Evolutionary conservation across 352 stramenopile genomes (phyloP).

Genomic region (Blastocystis sp.): DNA sequence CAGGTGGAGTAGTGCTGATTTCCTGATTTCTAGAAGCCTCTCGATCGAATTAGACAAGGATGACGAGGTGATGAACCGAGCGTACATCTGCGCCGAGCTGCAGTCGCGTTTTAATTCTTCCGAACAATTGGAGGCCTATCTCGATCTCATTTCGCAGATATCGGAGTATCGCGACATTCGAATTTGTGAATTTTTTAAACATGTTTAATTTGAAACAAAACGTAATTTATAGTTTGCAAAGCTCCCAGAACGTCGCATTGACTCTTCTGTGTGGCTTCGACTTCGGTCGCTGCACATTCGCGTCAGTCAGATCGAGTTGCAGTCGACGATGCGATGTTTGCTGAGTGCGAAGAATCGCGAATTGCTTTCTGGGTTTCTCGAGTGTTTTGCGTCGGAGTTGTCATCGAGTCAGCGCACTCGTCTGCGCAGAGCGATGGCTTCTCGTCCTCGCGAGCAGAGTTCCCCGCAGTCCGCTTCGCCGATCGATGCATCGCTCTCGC

Average conservation of each 20-base stretch:
- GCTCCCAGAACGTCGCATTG: background rate
- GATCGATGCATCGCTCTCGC: background rate
- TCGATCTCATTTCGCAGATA: background rate
- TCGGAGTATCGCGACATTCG: background rate
- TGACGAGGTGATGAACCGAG: background rate
- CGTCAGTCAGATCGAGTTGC: background rate
- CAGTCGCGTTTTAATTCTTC: background rate
- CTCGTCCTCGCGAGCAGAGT: background rate
- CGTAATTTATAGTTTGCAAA: background rate
- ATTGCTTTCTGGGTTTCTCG: background rate
- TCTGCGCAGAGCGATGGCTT: background rate
- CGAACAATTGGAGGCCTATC: background rate
- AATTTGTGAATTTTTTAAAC: background rate
- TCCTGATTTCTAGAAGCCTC: background rate
- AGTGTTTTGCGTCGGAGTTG: background rate
- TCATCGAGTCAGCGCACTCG: background rate
- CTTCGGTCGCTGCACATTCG: background rate
- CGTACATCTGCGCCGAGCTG: background rate
- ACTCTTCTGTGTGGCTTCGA: background rate
- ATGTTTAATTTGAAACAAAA: background rate
- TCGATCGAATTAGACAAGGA: background rate
- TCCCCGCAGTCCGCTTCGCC: background rate
- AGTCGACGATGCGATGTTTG: background rate
- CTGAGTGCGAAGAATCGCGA: background rate
- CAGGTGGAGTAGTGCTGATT: background rate